phyloP scores from a whole-genome alignment of 2,329 filamentous ascomycete genomes.

The Didymella arachidicola region DNA sequence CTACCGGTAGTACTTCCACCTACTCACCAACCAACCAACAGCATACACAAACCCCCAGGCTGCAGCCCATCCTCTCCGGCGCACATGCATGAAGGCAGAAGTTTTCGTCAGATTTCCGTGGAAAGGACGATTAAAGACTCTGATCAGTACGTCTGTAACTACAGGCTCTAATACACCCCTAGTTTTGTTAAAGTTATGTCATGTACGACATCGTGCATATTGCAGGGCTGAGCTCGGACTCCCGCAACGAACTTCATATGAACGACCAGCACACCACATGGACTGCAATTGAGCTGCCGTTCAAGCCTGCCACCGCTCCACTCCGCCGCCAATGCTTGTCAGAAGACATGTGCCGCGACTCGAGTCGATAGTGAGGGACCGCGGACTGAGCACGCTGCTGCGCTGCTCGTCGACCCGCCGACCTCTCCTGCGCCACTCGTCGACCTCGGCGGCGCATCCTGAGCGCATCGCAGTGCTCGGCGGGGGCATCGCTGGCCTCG shows the following conservation, averaged over 20 bases:
- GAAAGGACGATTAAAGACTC: too few species aligned
- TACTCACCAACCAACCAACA: too few species aligned
- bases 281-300: slow-evolving; percentile 17
- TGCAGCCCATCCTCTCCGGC: too few species aligned
- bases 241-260: slow-evolving; percentile 21
- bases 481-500: slow-evolving; percentile 61
- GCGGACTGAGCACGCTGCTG: slow-evolving; percentile 31
- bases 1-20: too few species aligned
- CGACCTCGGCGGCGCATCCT: slow-evolving; percentile 37
- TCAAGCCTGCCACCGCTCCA: slow-evolving; percentile 21
- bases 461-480: slow-evolving; percentile 60
- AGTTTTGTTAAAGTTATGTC: too few species aligned
- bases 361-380: slow-evolving; percentile 43
- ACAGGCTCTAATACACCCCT: too few species aligned
- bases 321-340: slow-evolving; percentile 49
- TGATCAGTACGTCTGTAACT: too few species aligned
- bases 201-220: slow-evolving; percentile 12
- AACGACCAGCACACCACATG: slow-evolving; percentile 21
- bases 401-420: too few species aligned
- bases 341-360: slow-evolving; percentile 46
- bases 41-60: too few species aligned
- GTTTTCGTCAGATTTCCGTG: too few species aligned
- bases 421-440: slow-evolving; percentile 23
- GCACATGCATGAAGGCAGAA: too few species aligned
- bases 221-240: slow-evolving; percentile 29